A percentile compares a stretch with the other conserved stretches of the same genome.
These are phyloP conservation scores for Elsinoe perseae DNA, from an alignment of 2,329 filamentous ascomycete genomes.

Conservation along the genomic window DNA sequence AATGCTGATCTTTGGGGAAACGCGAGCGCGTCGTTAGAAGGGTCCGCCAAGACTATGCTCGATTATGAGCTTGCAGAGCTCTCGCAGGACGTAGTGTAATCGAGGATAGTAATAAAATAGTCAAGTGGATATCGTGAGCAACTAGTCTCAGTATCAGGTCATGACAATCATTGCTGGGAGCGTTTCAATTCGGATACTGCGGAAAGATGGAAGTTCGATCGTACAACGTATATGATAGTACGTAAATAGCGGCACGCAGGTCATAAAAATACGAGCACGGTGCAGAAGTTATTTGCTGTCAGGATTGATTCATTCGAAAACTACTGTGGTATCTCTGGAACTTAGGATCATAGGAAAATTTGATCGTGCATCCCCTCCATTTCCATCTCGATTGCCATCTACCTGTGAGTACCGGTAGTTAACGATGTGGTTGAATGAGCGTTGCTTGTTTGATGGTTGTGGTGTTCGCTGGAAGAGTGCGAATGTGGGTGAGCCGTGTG, in stretches of 20 bases:
- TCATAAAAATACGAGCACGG: neutral
- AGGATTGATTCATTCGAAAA: slow-evolving; percentile 1
- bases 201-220: no score
- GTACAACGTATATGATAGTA: no score
- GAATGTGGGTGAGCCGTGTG: slow-evolving; percentile 23
- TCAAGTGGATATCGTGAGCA: no score
- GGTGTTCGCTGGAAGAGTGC: slow-evolving; percentile 9
- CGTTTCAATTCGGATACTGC: no score
- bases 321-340: slow-evolving; percentile 10
- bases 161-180: no score
- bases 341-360: slow-evolving; percentile 8
- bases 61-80: neutral
- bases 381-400: slow-evolving; percentile 1
- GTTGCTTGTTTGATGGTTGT: neutral
- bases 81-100: no score
- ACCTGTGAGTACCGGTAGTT: slow-evolving; percentile 4
- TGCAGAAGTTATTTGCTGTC: neutral
- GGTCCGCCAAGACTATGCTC: slow-evolving; percentile 1
- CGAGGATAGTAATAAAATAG: neutral
- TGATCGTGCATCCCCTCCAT: neutral
- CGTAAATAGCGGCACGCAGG: no score
- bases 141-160: no score
- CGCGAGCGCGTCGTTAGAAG: neutral
- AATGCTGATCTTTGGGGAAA: slow-evolving; percentile 2
- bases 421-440: slow-evolving; percentile 3